Base-by-base conservation (phyloP, 208 protist species). In the Leishmania lainsoni region DNA sequence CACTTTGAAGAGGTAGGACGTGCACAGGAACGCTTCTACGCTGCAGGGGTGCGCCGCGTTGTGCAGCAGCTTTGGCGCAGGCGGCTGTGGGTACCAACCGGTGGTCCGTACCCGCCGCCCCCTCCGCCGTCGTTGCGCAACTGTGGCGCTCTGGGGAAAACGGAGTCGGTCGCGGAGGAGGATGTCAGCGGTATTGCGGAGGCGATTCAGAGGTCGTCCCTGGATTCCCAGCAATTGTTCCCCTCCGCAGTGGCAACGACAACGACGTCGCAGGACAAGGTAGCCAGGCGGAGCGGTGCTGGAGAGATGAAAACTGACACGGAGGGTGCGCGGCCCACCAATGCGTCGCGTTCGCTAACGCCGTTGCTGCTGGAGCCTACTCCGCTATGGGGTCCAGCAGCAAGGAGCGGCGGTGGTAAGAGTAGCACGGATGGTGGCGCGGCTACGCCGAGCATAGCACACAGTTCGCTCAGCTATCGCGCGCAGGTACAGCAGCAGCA, bases 1-100 rank as follows among this genome's bases (percentile, higher is more conserved):
- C 48, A 86, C 49, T 88, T 81, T 51, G 92, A 93, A 45, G 63
- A 85, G 12, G 74, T 72, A 8, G 90, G 90, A 0, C 74, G 81
- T 39, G 80, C 66, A 58, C 81, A 87, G 75, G 88, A 95, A 76
- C 79, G 75, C n/a, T 35, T 54, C 42, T 87, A 83, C 73, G 81
- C 81, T 3, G 76, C 59, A 10, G 81, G 81, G 5, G 59, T 85
- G 51, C 81, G 81, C 5, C 77, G 73, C 42, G 81, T 61, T 8
- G 70, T 81, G 49, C 81, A 81, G 61, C 72, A 65, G 73, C 61
- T 85, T 22, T 65, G 69, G 29, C 56, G 56, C 63, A 54, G 54
- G 66, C 56, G 32, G 54, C 75, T 84, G 80, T 84, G 80, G 74
- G 49, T 69, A 49, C 75, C 80, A 26, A 12, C 48, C 3, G 29